Evolutionary conservation across 1,284 basidiomycete genomes (phyloP).

Genomic region (Flammula alnicola): DNA sequence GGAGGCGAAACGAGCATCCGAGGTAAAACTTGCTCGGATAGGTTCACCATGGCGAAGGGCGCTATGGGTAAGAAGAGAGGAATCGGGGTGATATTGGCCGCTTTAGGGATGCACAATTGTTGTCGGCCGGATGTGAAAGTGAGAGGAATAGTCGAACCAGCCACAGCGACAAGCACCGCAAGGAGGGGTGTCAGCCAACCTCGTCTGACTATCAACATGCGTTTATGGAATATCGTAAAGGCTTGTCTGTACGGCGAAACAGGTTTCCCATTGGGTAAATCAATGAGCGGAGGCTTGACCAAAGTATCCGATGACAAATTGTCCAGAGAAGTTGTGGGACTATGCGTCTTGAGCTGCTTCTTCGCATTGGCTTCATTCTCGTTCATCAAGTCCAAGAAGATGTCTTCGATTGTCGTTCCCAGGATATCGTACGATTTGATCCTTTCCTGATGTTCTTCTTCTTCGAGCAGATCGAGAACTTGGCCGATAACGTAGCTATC

Average conservation of each 20-base stretch:
- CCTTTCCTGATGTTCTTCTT: slow-evolving; percentile 38
- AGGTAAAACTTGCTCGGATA: background rate
- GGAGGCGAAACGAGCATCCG: slow-evolving; percentile 51
- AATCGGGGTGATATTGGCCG: slow-evolving; percentile 45
- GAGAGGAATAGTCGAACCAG: slow-evolving; percentile 41
- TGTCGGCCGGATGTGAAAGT: slow-evolving; percentile 36
- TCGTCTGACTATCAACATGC: slow-evolving; percentile 64
- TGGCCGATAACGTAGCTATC: slow-evolving; percentile 56
- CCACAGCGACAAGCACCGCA: slow-evolving; percentile 63
- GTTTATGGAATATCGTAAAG: slow-evolving; percentile 75
- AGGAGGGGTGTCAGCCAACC: slow-evolving; percentile 73
- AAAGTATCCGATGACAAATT: slow-evolving; percentile 1
- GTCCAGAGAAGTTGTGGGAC: slow-evolving; percentile 6
- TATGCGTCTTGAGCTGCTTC: slow-evolving; percentile 2
- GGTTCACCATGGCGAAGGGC: slow-evolving; percentile 45
- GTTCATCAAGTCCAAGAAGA: slow-evolving; percentile 59
- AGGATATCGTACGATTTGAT: slow-evolving; percentile 68
- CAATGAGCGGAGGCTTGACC: slow-evolving; percentile 5
- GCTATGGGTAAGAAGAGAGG: slow-evolving; percentile 48
- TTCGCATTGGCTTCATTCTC: slow-evolving; percentile 3
- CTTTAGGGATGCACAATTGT: slow-evolving; percentile 14
- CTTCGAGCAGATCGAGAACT: slow-evolving; percentile 61
- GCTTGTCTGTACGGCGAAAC: slow-evolving; percentile 27
- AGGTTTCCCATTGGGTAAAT: slow-evolving; percentile 21
- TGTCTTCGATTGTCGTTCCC: slow-evolving; percentile 79